Evolutionary conservation across 345 rosid species (phyloP).

Genomic region (Mangifera indica): DNA sequence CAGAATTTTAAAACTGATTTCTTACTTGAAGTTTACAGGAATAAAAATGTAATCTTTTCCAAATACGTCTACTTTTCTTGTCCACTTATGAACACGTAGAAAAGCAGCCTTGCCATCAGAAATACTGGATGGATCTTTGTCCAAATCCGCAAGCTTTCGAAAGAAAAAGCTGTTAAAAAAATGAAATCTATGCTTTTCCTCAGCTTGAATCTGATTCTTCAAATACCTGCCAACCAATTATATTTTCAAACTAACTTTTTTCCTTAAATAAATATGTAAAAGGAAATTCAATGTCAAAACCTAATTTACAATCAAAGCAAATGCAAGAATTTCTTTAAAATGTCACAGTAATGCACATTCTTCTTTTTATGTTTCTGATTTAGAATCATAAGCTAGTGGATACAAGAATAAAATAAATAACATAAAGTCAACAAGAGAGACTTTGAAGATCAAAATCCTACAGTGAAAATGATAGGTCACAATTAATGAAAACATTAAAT

Average conservation of each 20-base stretch:
- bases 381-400: neutral
- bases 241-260: neutral
- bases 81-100: conserved; percentile 94
- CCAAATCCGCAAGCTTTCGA: conserved; percentile 96
- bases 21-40: conserved; percentile 93
- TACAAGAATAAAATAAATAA: neutral
- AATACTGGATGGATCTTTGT: conserved; percentile 96
- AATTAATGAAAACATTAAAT: conserved; percentile 9
- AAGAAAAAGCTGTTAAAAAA: conserved; percentile 99
- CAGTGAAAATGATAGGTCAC: neutral
- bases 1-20: conserved; percentile 13
- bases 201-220: conserved; percentile 66
- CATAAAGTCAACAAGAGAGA: conserved; percentile 5
- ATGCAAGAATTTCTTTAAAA: neutral
- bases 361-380: neutral
- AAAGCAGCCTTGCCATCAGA: conserved; percentile 96
- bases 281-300: neutral
- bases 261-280: neutral
- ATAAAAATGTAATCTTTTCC: conserved; percentile 89
- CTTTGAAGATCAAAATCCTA: neutral
- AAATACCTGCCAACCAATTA: conserved; percentile 59
- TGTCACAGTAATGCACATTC: neutral
- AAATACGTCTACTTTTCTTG: conserved; percentile 90
- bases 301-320: neutral
- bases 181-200: conserved; percentile 69